Conservation (phyloP, 2,329 filamentous ascomycete species). For the Sporothrix humicola region DNA sequence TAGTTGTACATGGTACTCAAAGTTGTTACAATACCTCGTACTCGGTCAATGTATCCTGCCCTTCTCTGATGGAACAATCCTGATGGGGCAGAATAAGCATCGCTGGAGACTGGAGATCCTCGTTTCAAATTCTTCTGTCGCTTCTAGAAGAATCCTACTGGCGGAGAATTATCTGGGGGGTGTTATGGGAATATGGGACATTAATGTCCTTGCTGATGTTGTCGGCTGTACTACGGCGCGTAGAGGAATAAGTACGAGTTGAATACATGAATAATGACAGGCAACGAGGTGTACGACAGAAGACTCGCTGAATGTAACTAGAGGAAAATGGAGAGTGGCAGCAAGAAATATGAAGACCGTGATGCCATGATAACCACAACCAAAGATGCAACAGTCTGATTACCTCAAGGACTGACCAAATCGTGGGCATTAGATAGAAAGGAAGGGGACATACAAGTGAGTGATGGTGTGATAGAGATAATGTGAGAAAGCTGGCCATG, state of each 20-base stretch:
- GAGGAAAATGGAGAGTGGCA: no score
- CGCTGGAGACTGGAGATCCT: neutral
- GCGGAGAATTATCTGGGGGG: neutral
- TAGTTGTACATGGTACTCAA: neutral
- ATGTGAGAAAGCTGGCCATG: no score
- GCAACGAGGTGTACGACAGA: no score
- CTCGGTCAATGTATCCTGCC: no score
- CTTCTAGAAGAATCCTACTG: slow-evolving; percentile 19
- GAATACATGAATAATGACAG: neutral
- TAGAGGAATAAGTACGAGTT: neutral
- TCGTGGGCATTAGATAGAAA: no score
- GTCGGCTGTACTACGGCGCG: neutral
- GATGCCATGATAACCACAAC: neutral
- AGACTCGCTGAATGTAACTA: no score
- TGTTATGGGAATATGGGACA: neutral
- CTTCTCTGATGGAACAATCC: neutral
- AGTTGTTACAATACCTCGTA: no score
- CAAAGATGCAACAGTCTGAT: no score
- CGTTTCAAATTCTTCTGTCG: slow-evolving; percentile 20
- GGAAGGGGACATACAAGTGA: no score
- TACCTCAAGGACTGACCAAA: no score
- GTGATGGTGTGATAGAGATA: no score
- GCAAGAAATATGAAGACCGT: no score
- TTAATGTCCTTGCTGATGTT: neutral
- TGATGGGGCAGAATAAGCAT: neutral